Percentiles rank a stretch among this genome's conserved stretches.
Conservation (phyloP, 352 stramenopile genomes). For the Pythium pyrilobum region DNA sequence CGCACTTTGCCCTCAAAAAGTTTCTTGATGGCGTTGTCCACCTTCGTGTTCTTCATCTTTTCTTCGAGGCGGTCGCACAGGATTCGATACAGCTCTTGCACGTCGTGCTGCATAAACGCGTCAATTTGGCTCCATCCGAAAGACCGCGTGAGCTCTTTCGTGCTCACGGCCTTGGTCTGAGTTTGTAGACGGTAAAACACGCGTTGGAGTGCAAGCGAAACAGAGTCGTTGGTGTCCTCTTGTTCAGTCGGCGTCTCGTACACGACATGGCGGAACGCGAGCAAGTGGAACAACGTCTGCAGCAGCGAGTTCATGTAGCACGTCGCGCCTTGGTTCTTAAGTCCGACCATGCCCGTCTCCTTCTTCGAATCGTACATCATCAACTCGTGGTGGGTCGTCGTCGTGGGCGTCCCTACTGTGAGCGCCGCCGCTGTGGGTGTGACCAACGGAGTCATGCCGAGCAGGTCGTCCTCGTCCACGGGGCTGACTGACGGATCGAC, state of each 20-base stretch:
- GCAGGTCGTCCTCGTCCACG: constrained; percentile 16
- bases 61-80: constrained; percentile 90
- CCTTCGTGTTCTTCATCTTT: constrained; percentile 88
- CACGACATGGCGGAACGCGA: constrained; percentile 79
- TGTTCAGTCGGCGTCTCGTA: constrained; percentile 73
- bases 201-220: constrained; percentile 76
- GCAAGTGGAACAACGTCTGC: constrained; percentile 89
- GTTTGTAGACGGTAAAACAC: constrained; percentile 83
- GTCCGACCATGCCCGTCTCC: constrained; percentile 82
- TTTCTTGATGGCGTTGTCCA: constrained; percentile 74
- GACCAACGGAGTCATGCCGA: constrained; percentile 17
- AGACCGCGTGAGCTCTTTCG: constrained; percentile 89
- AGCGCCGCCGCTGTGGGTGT: constrained; percentile 10
- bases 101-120: constrained; percentile 92
- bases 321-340: constrained; percentile 89
- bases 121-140: constrained; percentile 92
- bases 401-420: background rate
- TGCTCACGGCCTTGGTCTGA: constrained; percentile 77
- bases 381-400: constrained; percentile 20
- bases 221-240: constrained; percentile 82
- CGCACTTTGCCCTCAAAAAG: constrained; percentile 90
- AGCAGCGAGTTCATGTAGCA: constrained; percentile 94
- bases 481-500: constrained; percentile 12
- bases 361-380: constrained; percentile 67
- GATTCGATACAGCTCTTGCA: constrained; percentile 89